Evolutionary conservation across 2,329 filamentous ascomycete species (phyloP), one percentile per base, ranked within the genome.

Genomic region (Pseudocercospora eumusae): DNA sequence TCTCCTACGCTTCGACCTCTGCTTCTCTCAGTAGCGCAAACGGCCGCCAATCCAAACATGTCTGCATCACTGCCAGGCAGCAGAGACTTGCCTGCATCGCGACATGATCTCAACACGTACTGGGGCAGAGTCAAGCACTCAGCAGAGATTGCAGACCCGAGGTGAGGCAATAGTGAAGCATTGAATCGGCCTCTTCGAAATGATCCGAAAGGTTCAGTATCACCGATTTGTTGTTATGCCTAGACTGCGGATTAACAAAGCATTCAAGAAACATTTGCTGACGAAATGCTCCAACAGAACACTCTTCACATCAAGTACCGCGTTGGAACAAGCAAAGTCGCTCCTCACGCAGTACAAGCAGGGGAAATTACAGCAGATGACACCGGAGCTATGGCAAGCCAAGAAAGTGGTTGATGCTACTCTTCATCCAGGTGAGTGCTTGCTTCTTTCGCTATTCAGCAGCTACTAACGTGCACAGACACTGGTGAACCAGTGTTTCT

Each of bases 371-470:
- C 79, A 83, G 69, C 80, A 86, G 58, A 96, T 98, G 92, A 96
- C 88, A 18, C 88, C 91, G 1, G 91, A 96, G 71, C 80, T 99
- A 70, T 99, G 95, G 95, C 82, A 85, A 66, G 95, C 95, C 49
- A 99, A 99, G 85, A 97, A 97, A 83, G 87, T 96, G 68, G 91
- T 98, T 60, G 95, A 99, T 78, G 93, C 95, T 64, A 99, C 95
- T 13, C 80, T 99, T 67, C 95, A 99, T 76, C 95, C 95, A 68
- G 92, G 92, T 96, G 86, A 68, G 83, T 64, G 36, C 10, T 15
- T 40, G n/a, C 1, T 23, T 36, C n/a, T 13, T 8, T 7, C 15
- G 18, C 1, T 20, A 18, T 42, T 13, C 3, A 7, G 1, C 13
- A 36, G 15, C 33, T 23, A 42, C 53, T 62, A n/a, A 59, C 20